Percentiles rank a stretch among this genome's conserved stretches.
Conservation (phyloP, 371 early-diverging fungal species). For the Mortierella sp. region DNA sequence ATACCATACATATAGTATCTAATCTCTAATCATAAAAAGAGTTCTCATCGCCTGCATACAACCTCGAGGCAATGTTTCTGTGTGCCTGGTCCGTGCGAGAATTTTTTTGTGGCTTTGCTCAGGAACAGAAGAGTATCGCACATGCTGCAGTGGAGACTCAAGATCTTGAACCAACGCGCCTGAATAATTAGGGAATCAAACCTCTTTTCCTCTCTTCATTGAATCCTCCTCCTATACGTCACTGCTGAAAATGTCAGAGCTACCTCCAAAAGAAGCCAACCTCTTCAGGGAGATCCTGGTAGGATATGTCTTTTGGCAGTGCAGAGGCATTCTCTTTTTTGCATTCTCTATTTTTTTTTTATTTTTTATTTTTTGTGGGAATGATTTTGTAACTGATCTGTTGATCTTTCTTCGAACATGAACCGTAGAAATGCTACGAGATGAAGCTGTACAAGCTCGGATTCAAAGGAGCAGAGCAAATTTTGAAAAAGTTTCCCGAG, state of each 20-base stretch:
- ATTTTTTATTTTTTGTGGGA: not conserved
- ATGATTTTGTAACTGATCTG: not conserved
- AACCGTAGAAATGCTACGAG: constrained; percentile 92
- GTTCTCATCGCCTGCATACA: no score
- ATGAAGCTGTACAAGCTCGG: constrained; percentile 96
- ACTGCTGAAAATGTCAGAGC: constrained; percentile 61
- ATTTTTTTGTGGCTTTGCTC: constrained; percentile 4
- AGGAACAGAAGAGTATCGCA: constrained; percentile 7
- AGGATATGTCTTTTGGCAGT: constrained; percentile 9
- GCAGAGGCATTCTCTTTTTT: constrained; percentile 5
- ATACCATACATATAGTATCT: no score
- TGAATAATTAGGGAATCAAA: not conserved
- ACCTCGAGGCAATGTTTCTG: no score
- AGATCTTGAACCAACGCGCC: not conserved
- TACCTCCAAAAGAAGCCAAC: constrained; percentile 85
- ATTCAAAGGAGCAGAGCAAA: constrained; percentile 90
- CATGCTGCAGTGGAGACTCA: not conserved
- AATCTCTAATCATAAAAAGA: no score
- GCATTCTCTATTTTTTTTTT: constrained; percentile 4
- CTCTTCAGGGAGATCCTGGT: constrained; percentile 84
- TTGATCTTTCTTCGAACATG: not conserved
- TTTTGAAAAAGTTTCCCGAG: constrained; percentile 93
- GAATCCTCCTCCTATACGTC: constrained; percentile 1
- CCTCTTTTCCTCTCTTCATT: no score
- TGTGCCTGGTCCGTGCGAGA: not conserved